Base-by-base conservation (phyloP, 345 rosid genomes). In the Microcos paniculata region DNA sequence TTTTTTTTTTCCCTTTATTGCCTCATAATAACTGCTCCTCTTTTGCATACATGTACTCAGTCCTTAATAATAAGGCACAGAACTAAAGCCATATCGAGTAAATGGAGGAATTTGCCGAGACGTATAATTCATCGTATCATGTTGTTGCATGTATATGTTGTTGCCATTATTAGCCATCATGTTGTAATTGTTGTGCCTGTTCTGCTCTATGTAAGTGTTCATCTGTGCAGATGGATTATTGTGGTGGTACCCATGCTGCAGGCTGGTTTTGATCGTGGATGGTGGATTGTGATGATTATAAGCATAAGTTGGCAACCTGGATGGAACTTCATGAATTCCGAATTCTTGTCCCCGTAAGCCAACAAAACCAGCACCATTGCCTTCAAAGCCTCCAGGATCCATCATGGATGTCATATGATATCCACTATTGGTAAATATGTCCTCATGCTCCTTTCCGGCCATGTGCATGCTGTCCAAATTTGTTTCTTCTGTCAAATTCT, bases 211-310 rank as follows among this genome's bases (percentile, higher is more conserved):
- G 74, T 76, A 71, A 33, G 40, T 55, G 24, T 49, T 70, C 48
- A 48, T 80, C 11, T 72, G 61, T 1, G 55, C 3, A 1, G 81
- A 63, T 73, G 84, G 85, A 77, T 68, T 45, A 43, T 73, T 52
- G 62, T 68, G 8, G 63, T 78, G 69, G 57, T 73, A 52, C 1
- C 64, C 65, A 6, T 53, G 77, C 52, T 71, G 82, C 42, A 40
- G 63, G 58, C 30, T 72, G 71, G 48, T 35, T 42, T 24, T 70
- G 48, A 43, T 76, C 59, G 74, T 62, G 65, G 66, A 53, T 46
- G 82, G 75, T 21, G 52, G 73, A 56, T 61, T 63, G 19, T 15
- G 65, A 57, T 65, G 53, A 73, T 45, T 26, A 28, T 19, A 70
- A 15, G 66, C 65, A 76, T 70, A 74, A 80, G 33, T 48, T 40